A percentile compares a stretch with the other conserved stretches of the same genome.
These are phyloP conservation scores for Auriscalpium orientale DNA, from an alignment of 768 basidiomycete genomes.

Conservation along the genomic window DNA sequence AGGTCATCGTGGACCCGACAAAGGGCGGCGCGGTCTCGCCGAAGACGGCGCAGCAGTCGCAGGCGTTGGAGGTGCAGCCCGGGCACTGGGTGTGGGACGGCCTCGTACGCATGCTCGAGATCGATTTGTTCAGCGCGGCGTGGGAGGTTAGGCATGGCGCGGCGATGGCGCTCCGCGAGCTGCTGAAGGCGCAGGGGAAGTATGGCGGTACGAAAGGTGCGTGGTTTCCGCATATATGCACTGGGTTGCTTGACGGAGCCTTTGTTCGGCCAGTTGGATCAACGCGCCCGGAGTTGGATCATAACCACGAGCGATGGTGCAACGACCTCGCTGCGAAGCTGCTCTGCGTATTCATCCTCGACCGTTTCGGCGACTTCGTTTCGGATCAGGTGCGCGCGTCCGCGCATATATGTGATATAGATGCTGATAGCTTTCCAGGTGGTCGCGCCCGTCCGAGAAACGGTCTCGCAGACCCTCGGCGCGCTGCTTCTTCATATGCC, in stretches of 20 bases:
- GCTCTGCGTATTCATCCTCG: conserved; percentile 84
- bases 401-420: background rate
- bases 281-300: conserved; percentile 49
- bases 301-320: conserved; percentile 79
- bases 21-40: conserved; percentile 83
- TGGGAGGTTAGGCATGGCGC: conserved; percentile 97
- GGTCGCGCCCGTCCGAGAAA: conserved; percentile 94
- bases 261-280: conserved; percentile 36
- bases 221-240: conserved; percentile 10
- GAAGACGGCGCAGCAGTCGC: conserved; percentile 68
- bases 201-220: conserved; percentile 77
- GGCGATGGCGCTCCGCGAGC: conserved; percentile 82
- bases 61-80: conserved; percentile 64
- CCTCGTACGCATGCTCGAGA: conserved; percentile 68
- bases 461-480: conserved; percentile 89
- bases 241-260: background rate
- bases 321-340: conserved; percentile 81
- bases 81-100: conserved; percentile 87
- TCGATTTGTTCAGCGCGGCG: conserved; percentile 73
- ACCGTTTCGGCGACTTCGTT: conserved; percentile 97
- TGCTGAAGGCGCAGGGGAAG: conserved; percentile 77
- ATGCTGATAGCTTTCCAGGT: conserved; percentile 35
- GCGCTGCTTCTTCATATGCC: conserved; percentile 87
- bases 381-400: conserved; percentile 63
- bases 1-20: conserved; percentile 68